Evolutionary conservation across 306 rosid genomes (phyloP).

Genomic region (Cucurbita pepo): DNA sequence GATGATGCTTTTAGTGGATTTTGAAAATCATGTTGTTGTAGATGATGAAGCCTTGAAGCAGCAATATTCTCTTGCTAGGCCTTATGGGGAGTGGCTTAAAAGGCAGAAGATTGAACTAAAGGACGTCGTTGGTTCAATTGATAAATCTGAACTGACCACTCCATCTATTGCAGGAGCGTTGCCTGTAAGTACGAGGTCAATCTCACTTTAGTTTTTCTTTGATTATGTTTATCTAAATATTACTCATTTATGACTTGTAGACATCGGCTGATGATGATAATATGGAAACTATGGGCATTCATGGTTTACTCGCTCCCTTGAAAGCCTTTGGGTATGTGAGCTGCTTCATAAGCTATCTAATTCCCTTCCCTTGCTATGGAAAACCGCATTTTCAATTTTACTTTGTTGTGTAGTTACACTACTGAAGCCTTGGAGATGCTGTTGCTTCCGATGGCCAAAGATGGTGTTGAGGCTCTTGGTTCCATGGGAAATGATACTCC

Average conservation of each 20-base stretch:
- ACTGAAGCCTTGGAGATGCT: conserved; percentile 85
- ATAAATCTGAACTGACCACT: conserved; percentile 44
- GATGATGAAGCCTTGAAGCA: conserved; percentile 90
- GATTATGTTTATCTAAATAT: background rate
- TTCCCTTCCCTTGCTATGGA: background rate
- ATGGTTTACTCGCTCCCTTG: conserved; percentile 64
- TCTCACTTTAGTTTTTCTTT: background rate
- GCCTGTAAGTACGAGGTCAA: conserved; percentile 38
- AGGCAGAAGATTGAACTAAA: conserved; percentile 77
- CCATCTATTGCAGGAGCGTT: conserved; percentile 61
- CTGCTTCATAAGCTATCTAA: background rate
- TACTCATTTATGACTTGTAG: conserved; percentile 24
- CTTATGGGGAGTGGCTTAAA: conserved; percentile 80
- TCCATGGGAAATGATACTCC: conserved; percentile 99
- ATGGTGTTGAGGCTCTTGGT: conserved; percentile 91
- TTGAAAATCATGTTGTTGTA: conserved; percentile 83
- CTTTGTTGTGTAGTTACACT: conserved; percentile 47
- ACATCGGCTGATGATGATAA: conserved; percentile 23
- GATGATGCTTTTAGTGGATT: conserved; percentile 96
- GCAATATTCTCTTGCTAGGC: conserved; percentile 80
- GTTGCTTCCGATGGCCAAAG: conserved; percentile 98
- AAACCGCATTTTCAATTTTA: background rate
- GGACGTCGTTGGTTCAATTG: conserved; percentile 61
- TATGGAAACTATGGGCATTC: conserved; percentile 74
- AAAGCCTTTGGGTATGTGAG: conserved; percentile 80